These are phyloP conservation scores for Dovyalis caffra DNA, from an alignment of 345 rosid species.

Conservation along the genomic window DNA sequence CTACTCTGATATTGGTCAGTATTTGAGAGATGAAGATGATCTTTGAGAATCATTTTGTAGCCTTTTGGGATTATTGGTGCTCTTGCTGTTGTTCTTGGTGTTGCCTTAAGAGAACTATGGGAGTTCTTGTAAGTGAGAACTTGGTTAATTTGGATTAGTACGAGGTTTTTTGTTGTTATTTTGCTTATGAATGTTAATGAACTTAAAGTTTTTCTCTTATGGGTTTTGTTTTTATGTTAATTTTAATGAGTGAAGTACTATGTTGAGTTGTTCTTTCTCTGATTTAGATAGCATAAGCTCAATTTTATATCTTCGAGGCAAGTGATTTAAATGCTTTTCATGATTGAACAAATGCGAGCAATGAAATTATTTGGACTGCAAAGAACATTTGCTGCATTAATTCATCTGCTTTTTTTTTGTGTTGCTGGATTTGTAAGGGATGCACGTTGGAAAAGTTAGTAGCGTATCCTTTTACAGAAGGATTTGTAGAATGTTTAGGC, in stretches of 20 bases:
- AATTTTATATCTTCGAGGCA: neutral
- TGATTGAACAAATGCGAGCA: neutral
- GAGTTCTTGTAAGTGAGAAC: neutral
- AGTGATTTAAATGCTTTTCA: neutral
- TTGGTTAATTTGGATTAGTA: neutral
- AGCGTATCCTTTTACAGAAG: too few relatives aligned
- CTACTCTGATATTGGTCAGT: constrained; percentile 82
- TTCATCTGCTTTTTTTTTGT: neutral
- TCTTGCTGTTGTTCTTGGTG: neutral
- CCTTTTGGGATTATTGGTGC: neutral
- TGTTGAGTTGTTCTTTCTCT: neutral
- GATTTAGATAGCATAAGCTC: neutral
- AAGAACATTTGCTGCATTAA: neutral
- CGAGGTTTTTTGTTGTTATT: neutral
- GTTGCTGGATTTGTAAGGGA: neutral
- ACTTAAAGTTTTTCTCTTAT: neutral
- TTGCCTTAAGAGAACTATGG: neutral
- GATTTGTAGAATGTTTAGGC: neutral
- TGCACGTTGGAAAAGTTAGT: neutral
- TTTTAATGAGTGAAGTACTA: neutral
- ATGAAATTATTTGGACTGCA: neutral
- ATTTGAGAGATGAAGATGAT: constrained; percentile 89
- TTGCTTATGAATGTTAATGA: neutral
- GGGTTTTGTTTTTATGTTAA: neutral
- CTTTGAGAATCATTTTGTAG: constrained; percentile 36